Evolutionary conservation across 192 early-diverging fungal species (phyloP).

Genomic region (Cetraspora pellucida): DNA sequence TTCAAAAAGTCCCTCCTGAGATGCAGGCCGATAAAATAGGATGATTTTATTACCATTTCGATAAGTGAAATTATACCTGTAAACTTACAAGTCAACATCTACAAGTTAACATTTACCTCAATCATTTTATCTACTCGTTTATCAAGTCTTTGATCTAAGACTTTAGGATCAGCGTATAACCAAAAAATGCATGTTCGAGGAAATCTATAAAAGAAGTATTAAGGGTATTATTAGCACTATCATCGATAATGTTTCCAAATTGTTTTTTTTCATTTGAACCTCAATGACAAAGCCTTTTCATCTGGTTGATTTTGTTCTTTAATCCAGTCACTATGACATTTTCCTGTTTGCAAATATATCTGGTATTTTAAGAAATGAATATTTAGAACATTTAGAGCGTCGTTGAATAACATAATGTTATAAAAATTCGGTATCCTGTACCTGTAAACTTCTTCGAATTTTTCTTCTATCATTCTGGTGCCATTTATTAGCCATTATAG

Average conservation of each 20-base stretch:
- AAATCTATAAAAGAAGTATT: conserved; percentile 50
- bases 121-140: conserved; percentile 89
- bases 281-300: conserved; percentile 44
- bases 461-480: conserved; percentile 87
- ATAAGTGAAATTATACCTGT: not conserved
- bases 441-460: conserved; percentile 84
- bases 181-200: conserved; percentile 77
- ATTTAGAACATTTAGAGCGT: not conserved
- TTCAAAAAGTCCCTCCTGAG: conserved; percentile 51
- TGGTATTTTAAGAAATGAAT: conserved; percentile 21
- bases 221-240: not conserved
- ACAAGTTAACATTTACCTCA: conserved; percentile 45
- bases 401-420: not conserved
- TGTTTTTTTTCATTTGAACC: conserved; percentile 9
- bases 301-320: conserved; percentile 64
- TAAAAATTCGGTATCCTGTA: conserved; percentile 36
- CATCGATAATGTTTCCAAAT: not conserved
- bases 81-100: not conserved
- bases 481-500: conserved; percentile 87
- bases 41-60: too few relatives aligned
- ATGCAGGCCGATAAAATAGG: too few relatives aligned
- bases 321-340: conserved; percentile 73
- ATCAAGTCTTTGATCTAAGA: conserved; percentile 79
- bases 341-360: conserved; percentile 72
- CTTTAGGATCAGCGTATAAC: conserved; percentile 73